Base-by-base conservation (phyloP, 2,329 filamentous ascomycete genomes). In the Thelonectria rubi region DNA sequence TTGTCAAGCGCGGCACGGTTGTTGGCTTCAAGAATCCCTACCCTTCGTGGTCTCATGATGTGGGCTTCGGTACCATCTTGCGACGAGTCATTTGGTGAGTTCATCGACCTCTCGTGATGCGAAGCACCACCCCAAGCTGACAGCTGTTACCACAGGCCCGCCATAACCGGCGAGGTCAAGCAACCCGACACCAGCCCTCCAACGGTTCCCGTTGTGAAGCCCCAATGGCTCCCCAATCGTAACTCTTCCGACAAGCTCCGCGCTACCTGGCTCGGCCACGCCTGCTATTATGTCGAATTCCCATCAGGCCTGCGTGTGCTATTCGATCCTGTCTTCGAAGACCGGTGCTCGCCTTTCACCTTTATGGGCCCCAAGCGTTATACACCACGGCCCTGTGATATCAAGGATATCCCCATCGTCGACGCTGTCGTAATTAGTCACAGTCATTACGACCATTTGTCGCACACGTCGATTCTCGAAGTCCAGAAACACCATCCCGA, bases 231-330 rank as follows among this genome's bases (percentile, higher is more conserved):
- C 10, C 77, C 86, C 1, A 80, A 80, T 14, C 86, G 91, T 56
- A 77, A 82, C 5, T 86, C 84, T 12, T 79, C 78, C 12, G 70
- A 77, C 17, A 82, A 85, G 42, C 84, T 98, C 21, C 88, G 93
- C 55, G 92, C 94, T 34, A 98, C 94, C 42, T 97, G 94, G 94
- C 87, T 98, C 2, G 94, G 94, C 37, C 94, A 98, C 76, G 94
- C 94, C 3, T 97, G 93, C 80, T 97, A 93, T 80, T 94, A 92
- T 72, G 87, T 97, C 69, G 94, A 97, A 76, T 97, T 94, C 71
- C 93, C 93, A 2, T 85, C 86, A 14, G 94, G 94, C 1, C 82
- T 98, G 55, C 88, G 94, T 56, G 92, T 97, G 3, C 86, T 98
- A 3, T 97, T 97, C 75, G 94, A 97, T 73, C 94, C 94, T 1